Base-by-base conservation (phyloP, 768 basidiomycete genomes). In the Omphalotus guepiniiformis region DNA sequence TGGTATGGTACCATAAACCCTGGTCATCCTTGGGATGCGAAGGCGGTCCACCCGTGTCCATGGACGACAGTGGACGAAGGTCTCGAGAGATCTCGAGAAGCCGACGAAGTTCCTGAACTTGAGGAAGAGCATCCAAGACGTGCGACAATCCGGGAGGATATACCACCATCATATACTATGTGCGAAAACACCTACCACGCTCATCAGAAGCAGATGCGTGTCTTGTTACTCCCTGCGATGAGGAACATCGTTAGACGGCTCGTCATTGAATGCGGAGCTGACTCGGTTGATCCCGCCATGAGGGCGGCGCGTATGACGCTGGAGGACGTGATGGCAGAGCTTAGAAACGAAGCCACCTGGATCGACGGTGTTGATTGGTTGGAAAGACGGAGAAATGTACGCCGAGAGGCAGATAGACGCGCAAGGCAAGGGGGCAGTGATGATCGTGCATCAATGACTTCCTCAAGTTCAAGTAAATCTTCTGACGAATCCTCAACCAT, bases 321-420 rank as follows among this genome's bases (percentile, higher is more conserved):
- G 0, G 84, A 85, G 52, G 84, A 85, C 4, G 79, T 90, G 0
- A 56, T 83, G 23, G 60, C 55, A 30, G 72, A 76, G 39, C 51
- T 90, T 48, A 68, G 80, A 32, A 76, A 83, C 51, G 76, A 81
- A 28, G 78, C 75, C 0, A 67, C 82, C 2, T 89, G 87, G 87
- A 83, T 79, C 48, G 82, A 87, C 43, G 85, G 85, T 0, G 70
- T 84, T 2, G 83, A 88, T 57, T 87, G 85, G 83, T 56, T 76
- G 4, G 76, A 78, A 58, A 61, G 72, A 45, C 65, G 71, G 51
- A 58, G 66, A 48, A 76, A 79, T 22, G 46, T 29, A 7, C 37
- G 37, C 2, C 36, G 38, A 16, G 46, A 47, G 19, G 26, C 23
- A 19, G 46, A 34, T 13, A 38, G 34, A 16, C 22, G 46, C 7